Percentiles rank a stretch among this genome's conserved stretches.
Evolutionary conservation across 164 flowering plant species (phyloP).

Genomic region (Nelumbo lutea): DNA sequence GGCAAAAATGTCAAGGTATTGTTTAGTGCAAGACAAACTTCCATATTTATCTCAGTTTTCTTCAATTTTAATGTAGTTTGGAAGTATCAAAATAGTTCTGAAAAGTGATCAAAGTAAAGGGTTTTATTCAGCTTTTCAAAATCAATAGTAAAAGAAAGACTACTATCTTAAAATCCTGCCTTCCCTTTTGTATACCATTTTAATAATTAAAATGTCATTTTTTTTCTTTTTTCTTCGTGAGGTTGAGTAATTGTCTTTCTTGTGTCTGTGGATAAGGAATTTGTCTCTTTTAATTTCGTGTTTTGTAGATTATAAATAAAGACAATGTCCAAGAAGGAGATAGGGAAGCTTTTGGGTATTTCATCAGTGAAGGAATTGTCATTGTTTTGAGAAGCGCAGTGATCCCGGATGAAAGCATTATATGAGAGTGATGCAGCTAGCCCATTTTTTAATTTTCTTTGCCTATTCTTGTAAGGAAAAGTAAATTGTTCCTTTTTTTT

Average conservation of each 20-base stretch:
- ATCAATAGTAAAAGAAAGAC: too few relatives aligned
- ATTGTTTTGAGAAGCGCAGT: constrained; percentile 51
- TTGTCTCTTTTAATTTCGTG: neutral
- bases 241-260: neutral
- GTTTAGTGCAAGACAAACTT: too few relatives aligned
- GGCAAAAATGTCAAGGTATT: constrained; percentile 72
- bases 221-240: neutral
- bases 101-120: too few relatives aligned
- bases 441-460: neutral
- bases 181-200: neutral
- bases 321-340: constrained; percentile 65
- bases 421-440: constrained; percentile 24
- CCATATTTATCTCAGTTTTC: too few relatives aligned
- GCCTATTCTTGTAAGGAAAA: neutral
- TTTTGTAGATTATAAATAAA: constrained; percentile 54
- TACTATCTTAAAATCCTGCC: too few relatives aligned
- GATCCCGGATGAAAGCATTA: constrained; percentile 51
- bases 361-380: constrained; percentile 60
- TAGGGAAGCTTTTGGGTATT: constrained; percentile 50
- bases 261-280: too few relatives aligned
- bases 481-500: neutral
- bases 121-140: too few relatives aligned
- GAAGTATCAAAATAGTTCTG: too few relatives aligned
- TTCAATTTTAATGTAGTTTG: too few relatives aligned
- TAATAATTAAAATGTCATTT: neutral